Evolutionary conservation across 177 flowering plant genomes (phyloP).

Genomic region (Telopea speciosissima): DNA sequence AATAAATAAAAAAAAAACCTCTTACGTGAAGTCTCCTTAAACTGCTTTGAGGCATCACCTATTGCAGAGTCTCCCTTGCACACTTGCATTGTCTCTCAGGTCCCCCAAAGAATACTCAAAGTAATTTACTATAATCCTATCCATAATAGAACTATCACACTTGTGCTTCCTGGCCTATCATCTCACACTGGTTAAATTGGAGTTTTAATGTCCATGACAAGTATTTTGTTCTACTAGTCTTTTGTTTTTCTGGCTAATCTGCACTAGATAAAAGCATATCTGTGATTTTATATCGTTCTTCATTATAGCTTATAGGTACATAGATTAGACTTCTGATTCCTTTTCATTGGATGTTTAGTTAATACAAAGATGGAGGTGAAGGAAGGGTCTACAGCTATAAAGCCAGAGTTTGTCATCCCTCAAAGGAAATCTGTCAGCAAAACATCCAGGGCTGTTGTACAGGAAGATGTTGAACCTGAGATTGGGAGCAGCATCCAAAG

Average conservation of each 20-base stretch:
- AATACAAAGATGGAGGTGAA: slow-evolving; percentile 1
- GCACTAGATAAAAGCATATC: not conserved
- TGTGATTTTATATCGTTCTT: not conserved
- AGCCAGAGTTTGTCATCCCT: not conserved
- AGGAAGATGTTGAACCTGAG: not conserved
- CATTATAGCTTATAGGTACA: too few relatives aligned
- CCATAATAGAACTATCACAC: too few relatives aligned
- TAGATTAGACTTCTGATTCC: not conserved
- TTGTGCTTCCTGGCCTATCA: too few relatives aligned
- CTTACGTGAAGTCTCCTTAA: not conserved
- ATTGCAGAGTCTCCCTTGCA: not conserved
- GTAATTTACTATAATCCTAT: too few relatives aligned
- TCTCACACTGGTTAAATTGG: too few relatives aligned
- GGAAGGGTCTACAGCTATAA: not conserved
- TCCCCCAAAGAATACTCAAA: not conserved
- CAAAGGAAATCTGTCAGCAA: not conserved
- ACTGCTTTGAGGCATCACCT: not conserved
- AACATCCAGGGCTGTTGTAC: not conserved
- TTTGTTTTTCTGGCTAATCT: too few relatives aligned
- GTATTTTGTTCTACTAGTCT: not conserved
- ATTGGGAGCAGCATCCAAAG: not conserved
- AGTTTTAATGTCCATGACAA: too few relatives aligned
- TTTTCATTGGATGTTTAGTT: not conserved
- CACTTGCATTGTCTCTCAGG: not conserved
- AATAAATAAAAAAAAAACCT: too few relatives aligned